phyloP scores from a whole-genome alignment of 768 basidiomycete species.

The Macrolepiota dolichaula region DNA sequence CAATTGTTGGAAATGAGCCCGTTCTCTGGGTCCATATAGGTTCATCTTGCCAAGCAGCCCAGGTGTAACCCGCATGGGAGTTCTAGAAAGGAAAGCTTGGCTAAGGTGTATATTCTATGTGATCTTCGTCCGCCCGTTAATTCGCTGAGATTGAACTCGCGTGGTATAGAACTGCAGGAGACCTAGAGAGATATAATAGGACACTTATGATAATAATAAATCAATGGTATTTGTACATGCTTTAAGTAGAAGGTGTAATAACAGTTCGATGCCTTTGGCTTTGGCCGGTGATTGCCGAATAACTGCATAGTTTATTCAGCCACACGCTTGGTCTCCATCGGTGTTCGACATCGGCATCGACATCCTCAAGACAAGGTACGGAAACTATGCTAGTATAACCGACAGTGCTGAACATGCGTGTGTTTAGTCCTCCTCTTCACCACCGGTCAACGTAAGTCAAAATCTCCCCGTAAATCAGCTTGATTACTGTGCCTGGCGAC shows the following conservation, averaged over 20 bases:
- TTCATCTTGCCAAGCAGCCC: too few relatives aligned
- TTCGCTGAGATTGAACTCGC: too few relatives aligned
- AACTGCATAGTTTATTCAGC: slow-evolving; percentile 38
- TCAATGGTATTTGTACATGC: neutral
- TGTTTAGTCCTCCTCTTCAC: slow-evolving; percentile 9
- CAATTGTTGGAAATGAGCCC: neutral
- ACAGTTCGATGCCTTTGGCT: neutral
- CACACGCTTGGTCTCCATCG: slow-evolving; percentile 25
- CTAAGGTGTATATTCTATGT: too few relatives aligned
- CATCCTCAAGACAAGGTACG: slow-evolving; percentile 67
- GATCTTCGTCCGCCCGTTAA: too few relatives aligned
- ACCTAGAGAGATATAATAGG: too few relatives aligned
- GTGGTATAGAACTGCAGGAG: too few relatives aligned
- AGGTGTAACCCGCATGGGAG: neutral
- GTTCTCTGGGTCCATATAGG: neutral
- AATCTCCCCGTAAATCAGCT: slow-evolving; percentile 11
- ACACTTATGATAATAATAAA: too few relatives aligned
- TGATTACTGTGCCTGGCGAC: slow-evolving; percentile 6
- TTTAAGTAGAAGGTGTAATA: neutral
- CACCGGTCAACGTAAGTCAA: slow-evolving; percentile 34
- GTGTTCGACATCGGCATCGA: slow-evolving; percentile 46
- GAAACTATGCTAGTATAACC: slow-evolving; percentile 10
- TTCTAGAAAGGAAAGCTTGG: neutral
- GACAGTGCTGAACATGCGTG: slow-evolving; percentile 14
- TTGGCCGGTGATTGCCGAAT: slow-evolving; percentile 27